Evolutionary conservation across 331 rosid genomes (phyloP), one percentile per base, ranked within the genome.

Genomic region (Phaseolus coccineus): DNA sequence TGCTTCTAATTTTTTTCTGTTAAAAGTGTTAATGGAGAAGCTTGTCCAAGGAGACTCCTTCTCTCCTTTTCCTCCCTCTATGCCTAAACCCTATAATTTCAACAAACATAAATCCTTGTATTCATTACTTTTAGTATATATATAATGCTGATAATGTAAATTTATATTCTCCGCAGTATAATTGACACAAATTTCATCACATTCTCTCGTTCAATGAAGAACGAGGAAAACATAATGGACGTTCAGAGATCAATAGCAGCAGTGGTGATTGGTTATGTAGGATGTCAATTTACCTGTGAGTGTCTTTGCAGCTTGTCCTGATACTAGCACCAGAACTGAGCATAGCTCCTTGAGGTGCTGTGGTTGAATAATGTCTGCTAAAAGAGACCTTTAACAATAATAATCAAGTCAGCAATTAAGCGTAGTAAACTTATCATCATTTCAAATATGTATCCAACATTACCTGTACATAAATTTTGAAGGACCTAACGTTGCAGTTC

Each of bases 361-460:
- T 57, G 97, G 91, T 79, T 92, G 97, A 81, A 94, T 92, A 84
- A 94, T 88, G 89, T 91, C 98, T 74, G 98, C 96, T 83, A 94
- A 84, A 57, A 91, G 94, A 86, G 98, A 94, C 86, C 98, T 94
- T 83, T 77, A 75, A 85, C 67, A 78, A 84, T 71, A 78, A 84
- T 71, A 57, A 84, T 69, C 37, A 71, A 71, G 84, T 92, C 77
- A 89, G 92, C 71, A 77, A 75, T 55, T 78, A 81, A 57, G 50
- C 75, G 69, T 47, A 50, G 7, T 51, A 82, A 47, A 16, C 67
- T 69, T 25, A 65, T 55, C 67, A 69, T 46, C 37, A 76, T 61
- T 46, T 79, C 74, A 48, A n/a, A 55, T 71, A 81, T 52, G 79
- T 44, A 64, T 71, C 71, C 39, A 72, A 63, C 57, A 68, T 66